These are phyloP conservation scores for Fusarium duplospermum DNA, from an alignment of 2,329 filamentous ascomycete genomes.

Conservation along the genomic window DNA sequence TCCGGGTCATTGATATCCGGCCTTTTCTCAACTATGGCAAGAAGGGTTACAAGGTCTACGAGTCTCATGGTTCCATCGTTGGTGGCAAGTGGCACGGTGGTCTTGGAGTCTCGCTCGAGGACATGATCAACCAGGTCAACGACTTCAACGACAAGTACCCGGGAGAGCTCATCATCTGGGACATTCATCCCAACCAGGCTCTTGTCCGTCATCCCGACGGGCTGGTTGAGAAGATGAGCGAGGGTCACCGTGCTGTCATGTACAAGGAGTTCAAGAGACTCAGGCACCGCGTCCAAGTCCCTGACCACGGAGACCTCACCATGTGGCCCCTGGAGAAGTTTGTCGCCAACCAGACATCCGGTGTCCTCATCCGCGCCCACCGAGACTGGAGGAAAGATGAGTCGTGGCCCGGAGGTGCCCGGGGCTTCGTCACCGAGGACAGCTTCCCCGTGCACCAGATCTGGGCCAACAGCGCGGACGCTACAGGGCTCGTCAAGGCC, in stretches of 20 bases:
- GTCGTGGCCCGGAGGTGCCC: conserved; percentile 39
- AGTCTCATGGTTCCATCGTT: conserved; percentile 36
- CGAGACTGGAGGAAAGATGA: conserved; percentile 31
- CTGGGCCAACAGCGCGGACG: conserved; percentile 38
- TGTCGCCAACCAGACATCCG: conserved; percentile 40
- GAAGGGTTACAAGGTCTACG: conserved; percentile 16
- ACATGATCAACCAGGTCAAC: conserved; percentile 47
- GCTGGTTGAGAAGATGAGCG: background rate
- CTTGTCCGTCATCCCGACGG: background rate
- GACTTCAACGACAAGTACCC: conserved; percentile 44
- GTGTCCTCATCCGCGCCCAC: conserved; percentile 46
- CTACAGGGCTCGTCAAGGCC: conserved; percentile 27
- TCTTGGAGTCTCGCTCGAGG: conserved; percentile 39
- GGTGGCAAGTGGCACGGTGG: conserved; percentile 37
- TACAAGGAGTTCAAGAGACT: conserved; percentile 38
- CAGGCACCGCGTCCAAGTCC: conserved; percentile 35
- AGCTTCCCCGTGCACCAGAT: conserved; percentile 41
- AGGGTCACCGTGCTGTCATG: conserved; percentile 18
- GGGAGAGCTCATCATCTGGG: conserved; percentile 50
- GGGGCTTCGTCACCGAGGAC: conserved; percentile 44
- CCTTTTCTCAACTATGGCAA: conserved; percentile 10
- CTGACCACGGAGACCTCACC: conserved; percentile 41
- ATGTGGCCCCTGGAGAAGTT: conserved; percentile 40
- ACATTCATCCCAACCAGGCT: conserved; percentile 37
- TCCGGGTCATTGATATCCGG: conserved; percentile 47